Conservation (phyloP, 768 basidiomycete species). For the Phylloporus sp. region DNA sequence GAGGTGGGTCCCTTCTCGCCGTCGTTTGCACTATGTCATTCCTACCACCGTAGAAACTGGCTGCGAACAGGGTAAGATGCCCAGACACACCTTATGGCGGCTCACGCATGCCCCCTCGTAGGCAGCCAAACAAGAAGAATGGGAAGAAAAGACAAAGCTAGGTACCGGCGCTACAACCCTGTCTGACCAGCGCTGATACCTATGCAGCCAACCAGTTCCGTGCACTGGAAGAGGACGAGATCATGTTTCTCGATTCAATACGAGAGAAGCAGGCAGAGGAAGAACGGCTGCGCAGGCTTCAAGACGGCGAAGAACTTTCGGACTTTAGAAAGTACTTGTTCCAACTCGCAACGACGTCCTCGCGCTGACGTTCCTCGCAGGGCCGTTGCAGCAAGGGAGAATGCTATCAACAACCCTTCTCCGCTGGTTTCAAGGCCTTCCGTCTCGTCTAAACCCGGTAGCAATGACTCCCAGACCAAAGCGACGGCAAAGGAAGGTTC, state of each 20-base stretch:
- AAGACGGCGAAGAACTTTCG: slow-evolving; percentile 76
- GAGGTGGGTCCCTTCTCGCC: slow-evolving; percentile 55
- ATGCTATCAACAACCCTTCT: slow-evolving; percentile 41
- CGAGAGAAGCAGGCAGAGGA: slow-evolving; percentile 72
- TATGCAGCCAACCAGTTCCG: slow-evolving; percentile 79
- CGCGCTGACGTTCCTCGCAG: slow-evolving; percentile 30
- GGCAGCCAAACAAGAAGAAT: slow-evolving; percentile 91
- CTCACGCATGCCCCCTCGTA: slow-evolving; percentile 26
- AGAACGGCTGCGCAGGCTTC: slow-evolving; percentile 68
- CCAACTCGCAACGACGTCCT: background rate
- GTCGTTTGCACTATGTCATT: slow-evolving; percentile 6
- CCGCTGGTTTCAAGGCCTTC: slow-evolving; percentile 31
- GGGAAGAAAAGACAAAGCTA: slow-evolving; percentile 87
- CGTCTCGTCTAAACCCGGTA: slow-evolving; percentile 28
- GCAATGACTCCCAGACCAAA: slow-evolving; percentile 26
- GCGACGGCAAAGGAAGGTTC: slow-evolving; percentile 45
- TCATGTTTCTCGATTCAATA: slow-evolving; percentile 83
- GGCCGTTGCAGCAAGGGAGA: slow-evolving; percentile 69
- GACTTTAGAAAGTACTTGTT: slow-evolving; percentile 69
- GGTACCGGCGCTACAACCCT: slow-evolving; percentile 22
- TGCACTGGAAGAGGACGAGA: slow-evolving; percentile 85
- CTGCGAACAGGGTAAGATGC: slow-evolving; percentile 72
- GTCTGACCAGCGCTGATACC: slow-evolving; percentile 7
- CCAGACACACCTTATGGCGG: background rate
- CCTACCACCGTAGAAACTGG: slow-evolving; percentile 62